phyloP scores from a whole-genome alignment of 768 basidiomycete species.

The Russula compacta region DNA sequence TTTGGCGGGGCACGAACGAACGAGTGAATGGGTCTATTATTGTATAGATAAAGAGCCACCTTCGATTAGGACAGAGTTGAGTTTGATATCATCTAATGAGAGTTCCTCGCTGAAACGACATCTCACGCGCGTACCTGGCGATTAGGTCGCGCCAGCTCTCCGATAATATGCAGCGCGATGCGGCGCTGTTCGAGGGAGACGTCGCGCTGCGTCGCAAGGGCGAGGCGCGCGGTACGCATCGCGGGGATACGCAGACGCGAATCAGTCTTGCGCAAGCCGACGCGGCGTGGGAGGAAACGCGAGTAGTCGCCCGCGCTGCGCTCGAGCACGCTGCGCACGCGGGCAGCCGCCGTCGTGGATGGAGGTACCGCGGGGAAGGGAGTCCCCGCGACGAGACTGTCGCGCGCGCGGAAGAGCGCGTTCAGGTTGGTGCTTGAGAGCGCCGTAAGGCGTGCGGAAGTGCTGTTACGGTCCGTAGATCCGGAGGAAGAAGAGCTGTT shows the following conservation, averaged over 20 bases:
- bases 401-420: constrained; percentile 11
- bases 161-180: constrained; percentile 34
- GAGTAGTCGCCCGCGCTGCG: constrained; percentile 42
- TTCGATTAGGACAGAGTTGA: neutral
- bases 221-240: constrained; percentile 34
- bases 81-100: neutral
- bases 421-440: constrained; percentile 10
- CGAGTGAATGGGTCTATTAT: neutral
- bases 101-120: neutral
- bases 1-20: neutral
- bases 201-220: constrained; percentile 36
- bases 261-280: constrained; percentile 24
- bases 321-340: constrained; percentile 29
- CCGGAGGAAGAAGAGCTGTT: neutral
- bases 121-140: neutral
- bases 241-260: constrained; percentile 30
- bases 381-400: neutral
- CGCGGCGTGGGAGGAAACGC: constrained; percentile 31
- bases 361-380: neutral
- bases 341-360: constrained; percentile 14
- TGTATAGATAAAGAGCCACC: neutral
- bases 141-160: neutral
- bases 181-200: constrained; percentile 33
- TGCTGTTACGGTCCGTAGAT: neutral
- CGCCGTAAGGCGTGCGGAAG: neutral